Percentiles rank a stretch among this genome's conserved stretches.
Conservation (phyloP, 768 basidiomycete genomes). For the Tulasnella sp. region DNA sequence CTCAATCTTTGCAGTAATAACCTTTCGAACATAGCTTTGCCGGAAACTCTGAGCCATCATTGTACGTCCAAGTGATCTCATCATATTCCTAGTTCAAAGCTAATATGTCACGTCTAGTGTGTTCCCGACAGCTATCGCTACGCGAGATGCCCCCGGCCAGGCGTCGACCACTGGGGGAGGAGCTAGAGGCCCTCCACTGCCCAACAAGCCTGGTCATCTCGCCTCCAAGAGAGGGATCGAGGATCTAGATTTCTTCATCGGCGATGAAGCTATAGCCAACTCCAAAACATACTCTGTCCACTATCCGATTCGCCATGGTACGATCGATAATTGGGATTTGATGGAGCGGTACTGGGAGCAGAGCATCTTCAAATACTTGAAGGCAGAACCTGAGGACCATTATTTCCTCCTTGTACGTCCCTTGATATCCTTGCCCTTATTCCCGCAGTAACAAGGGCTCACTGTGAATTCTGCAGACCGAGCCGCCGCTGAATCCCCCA, state of each 20-base stretch:
- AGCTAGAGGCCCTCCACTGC: slow-evolving; percentile 38
- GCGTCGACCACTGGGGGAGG: slow-evolving; percentile 50
- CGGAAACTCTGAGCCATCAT: slow-evolving; percentile 97
- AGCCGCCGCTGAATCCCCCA: slow-evolving; percentile 94
- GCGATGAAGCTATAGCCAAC: slow-evolving; percentile 93
- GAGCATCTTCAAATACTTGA: slow-evolving; percentile 98
- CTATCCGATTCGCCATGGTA: slow-evolving; percentile 94
- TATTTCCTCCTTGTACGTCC: slow-evolving; percentile 84
- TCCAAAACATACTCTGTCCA: slow-evolving; percentile 92
- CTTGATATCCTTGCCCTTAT: slow-evolving; percentile 20
- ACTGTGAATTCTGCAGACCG: slow-evolving; percentile 57
- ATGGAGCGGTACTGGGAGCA: slow-evolving; percentile 99
- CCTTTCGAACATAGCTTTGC: slow-evolving; percentile 56
- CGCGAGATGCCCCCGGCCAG: slow-evolving; percentile 50
- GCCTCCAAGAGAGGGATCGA: slow-evolving; percentile 96
- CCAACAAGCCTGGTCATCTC: slow-evolving; percentile 79
- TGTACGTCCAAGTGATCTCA: slow-evolving; percentile 43
- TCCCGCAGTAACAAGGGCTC: not conserved
- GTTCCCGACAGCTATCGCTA: slow-evolving; percentile 97
- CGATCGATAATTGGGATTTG: slow-evolving; percentile 97
- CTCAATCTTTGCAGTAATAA: not conserved
- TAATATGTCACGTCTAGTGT: slow-evolving; percentile 42
- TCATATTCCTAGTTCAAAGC: slow-evolving; percentile 6
- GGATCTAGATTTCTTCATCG: slow-evolving; percentile 99
- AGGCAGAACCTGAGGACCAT: slow-evolving; percentile 98